Evolutionary conservation across 306 rosid genomes (phyloP), one percentile per base, ranked within the genome.

Genomic region (Oxytropis ochrocephala): DNA sequence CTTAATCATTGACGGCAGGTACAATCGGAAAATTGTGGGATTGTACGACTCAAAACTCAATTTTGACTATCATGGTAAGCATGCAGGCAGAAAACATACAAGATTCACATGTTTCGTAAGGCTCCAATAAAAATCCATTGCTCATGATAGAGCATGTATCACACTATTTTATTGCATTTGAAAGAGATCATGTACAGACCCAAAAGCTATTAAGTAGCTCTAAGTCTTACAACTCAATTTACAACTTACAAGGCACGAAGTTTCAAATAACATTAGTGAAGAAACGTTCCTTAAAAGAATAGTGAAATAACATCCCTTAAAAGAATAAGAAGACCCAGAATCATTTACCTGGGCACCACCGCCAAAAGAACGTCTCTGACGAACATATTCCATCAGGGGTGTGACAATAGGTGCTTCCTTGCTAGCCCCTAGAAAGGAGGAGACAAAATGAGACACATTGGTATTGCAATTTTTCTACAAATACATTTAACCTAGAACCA

Each of bases 331-430:
- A 2, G 32, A 21, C 30, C 39, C 38, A 53, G 72, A 62, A 75
- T 41, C 66, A 65, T 75, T 80, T 80, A 91, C 97, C 97, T 84
- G 99, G 1, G 71, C 29, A 69, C 91, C 95, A 74, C 73, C 78
- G 67, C 56, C 95, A 50, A 75, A 60, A 33, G 90, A 78, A 67
- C 96, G 95, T 75, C 73, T 94, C 57, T 84, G 95, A n/a, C n/a
- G n/a, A 67, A 94, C 66, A 83, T 79, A 94, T 78, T 91, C 97
- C 99, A 94, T 94, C 33, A 94, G 75, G n/a, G 99, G 96, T 10
- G 99, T 94, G 56, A 94, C 87, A 43, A 88, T 77, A 47, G 81
- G 90, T 75, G 86, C 6, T 75, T 87, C 99, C 84, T 91, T 94
- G 55, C 80, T 82, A 78, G 74, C 76, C 50, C 95, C 99, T 94